A percentile compares a stretch with the other conserved stretches of the same genome.
These are phyloP conservation scores for Oryza australiensis DNA, from an alignment of 176 grass and related monocot species.

Conservation along the genomic window DNA sequence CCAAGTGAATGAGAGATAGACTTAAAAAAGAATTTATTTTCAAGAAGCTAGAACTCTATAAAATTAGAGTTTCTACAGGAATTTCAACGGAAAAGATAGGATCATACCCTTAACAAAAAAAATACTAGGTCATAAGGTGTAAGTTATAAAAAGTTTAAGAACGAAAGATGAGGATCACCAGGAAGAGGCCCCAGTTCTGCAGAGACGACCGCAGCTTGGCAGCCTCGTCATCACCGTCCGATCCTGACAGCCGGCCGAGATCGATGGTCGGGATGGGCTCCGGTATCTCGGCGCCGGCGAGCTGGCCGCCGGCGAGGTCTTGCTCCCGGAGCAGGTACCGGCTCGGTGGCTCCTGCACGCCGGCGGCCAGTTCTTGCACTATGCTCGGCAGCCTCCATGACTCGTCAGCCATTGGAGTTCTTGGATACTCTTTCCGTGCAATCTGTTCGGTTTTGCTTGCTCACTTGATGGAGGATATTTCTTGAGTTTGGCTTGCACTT, in stretches of 20 bases:
- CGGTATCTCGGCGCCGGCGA: slow-evolving; percentile 16
- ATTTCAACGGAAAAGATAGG: no score
- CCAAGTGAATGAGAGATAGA: no score
- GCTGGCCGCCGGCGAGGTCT: background rate
- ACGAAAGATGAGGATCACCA: slow-evolving; percentile 25
- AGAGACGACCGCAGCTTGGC: slow-evolving; percentile 48
- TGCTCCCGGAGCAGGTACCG: slow-evolving; percentile 34
- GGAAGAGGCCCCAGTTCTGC: slow-evolving; percentile 57
- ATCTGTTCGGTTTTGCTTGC: no score
- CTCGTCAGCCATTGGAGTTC: slow-evolving; percentile 22
- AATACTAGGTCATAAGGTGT: no score
- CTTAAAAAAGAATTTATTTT: no score
- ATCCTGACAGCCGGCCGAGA: slow-evolving; percentile 38
- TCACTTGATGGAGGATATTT: no score
- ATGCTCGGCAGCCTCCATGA: slow-evolving; percentile 37
- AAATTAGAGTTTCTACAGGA: no score
- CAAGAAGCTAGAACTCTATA: no score
- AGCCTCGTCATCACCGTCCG: slow-evolving; percentile 27
- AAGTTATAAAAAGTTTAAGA: no score
- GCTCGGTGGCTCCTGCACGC: slow-evolving; percentile 21
- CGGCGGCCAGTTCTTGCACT: slow-evolving; percentile 34
- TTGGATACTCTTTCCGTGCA: background rate
- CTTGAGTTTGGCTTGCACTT: no score
- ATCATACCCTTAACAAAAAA: no score
- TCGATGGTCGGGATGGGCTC: slow-evolving; percentile 45